Conservation (phyloP, 306 rosid genomes). For the Acacia melanoxylon region DNA sequence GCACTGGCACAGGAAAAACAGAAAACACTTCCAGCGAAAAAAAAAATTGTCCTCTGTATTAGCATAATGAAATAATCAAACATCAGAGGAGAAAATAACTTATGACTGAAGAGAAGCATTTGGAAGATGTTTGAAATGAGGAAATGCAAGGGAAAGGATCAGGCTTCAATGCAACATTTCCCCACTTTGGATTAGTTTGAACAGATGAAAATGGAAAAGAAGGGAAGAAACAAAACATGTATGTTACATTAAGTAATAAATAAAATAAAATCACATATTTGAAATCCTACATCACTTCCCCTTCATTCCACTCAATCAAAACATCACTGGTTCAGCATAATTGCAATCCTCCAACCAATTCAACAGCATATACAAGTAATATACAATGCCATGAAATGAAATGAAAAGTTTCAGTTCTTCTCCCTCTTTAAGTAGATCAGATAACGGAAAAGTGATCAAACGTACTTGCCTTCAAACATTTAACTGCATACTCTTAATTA, state of each 20-base stretch:
- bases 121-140: background rate
- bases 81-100: background rate
- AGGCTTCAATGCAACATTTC: background rate
- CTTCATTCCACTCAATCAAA: background rate
- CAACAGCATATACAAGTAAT: background rate
- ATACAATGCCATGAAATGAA: background rate
- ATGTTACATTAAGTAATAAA: background rate
- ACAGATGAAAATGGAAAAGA: background rate
- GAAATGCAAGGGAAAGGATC: background rate
- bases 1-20: background rate
- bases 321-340: background rate
- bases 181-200: background rate
- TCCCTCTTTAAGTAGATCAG: background rate
- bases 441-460: background rate
- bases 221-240: background rate
- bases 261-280: background rate
- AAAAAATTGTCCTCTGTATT: no score
- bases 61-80: background rate
- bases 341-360: background rate
- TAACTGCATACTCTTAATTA: background rate
- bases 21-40: background rate
- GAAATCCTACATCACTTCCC: background rate
- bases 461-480: constrained; percentile 1
- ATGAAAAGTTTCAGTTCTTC: background rate
- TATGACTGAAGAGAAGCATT: background rate